Evolutionary conservation across 345 rosid genomes (phyloP), one percentile per base, ranked within the genome.

Genomic region (Tarenaya hassleriana): DNA sequence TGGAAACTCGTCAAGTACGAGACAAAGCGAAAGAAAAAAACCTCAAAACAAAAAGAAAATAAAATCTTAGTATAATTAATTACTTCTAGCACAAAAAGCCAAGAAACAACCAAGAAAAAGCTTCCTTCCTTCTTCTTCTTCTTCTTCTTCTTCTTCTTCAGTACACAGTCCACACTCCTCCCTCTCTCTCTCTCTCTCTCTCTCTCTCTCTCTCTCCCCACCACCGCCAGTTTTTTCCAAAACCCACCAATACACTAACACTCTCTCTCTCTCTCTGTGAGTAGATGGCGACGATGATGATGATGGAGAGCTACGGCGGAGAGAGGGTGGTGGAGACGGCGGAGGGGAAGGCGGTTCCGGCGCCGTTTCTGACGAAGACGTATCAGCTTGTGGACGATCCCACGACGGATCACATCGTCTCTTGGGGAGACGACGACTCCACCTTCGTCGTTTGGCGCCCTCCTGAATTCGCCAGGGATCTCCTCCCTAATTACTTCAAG

Each of bases 311-410:
- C 61, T 60, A 63, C 29, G 66, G 56, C 31, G 80, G 88, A 46
- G 95, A 81, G 42, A 82, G 90, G 21, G 73, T 92, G 61, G 65
- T 88, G 29, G 70, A 84, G n/a, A 83, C 95, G 40, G 73, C 87
- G 3, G 98, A 84, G 61, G 76, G 89, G 20, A 88, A 85, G 34
- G 77, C 91, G 8, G 95, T 92, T 16, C 97, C 98, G 0, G 95
- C 98, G 0, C 98, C 98, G 8, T 92, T 92, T 60, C 79, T 92
- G 42, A 92, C 95, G 0, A 92, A 92, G 73, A 92, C 98, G 1
- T 92, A 92, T 67, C 97, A 88, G 20, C 82, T 92, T 6, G 98
- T 88, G 0, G 97, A 92, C 51, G 98, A 92, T 68, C 91, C 90
- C 8, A 0, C 70, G 62, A 84, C 95, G 0, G 96, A 86, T 77